phyloP scores from a whole-genome alignment of 2,329 filamentous ascomycete species.

The Beauveria sp. region DNA sequence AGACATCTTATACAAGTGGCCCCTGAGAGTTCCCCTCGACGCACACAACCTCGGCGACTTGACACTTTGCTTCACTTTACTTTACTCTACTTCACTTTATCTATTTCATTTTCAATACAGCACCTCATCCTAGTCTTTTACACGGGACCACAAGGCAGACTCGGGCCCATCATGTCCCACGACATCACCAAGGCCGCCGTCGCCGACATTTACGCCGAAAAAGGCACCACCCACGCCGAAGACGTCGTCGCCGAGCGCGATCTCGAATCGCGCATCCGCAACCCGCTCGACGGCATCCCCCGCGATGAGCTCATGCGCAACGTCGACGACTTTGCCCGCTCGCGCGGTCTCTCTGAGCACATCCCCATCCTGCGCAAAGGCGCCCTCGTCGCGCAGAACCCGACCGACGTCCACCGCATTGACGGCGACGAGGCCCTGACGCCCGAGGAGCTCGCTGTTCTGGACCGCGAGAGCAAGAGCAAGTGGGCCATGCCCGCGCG shows the following conservation, averaged over 20 bases:
- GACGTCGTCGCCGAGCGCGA: not conserved
- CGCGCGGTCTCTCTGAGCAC: slow-evolving; percentile 52
- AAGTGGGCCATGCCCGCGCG: slow-evolving; percentile 58
- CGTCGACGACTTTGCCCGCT: slow-evolving; percentile 53
- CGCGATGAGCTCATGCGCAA: slow-evolving; percentile 42
- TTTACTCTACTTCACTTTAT: no score
- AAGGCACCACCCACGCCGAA: slow-evolving; percentile 5
- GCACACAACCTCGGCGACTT: not conserved
- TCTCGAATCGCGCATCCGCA: slow-evolving; percentile 4
- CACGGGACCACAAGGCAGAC: not conserved
- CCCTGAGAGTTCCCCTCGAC: not conserved
- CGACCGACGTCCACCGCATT: slow-evolving; percentile 52
- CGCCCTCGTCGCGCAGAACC: slow-evolving; percentile 67
- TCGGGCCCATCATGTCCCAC: slow-evolving; percentile 2
- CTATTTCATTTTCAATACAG: no score
- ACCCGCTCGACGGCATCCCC: slow-evolving; percentile 46
- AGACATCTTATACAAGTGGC: not conserved
- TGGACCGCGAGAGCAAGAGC: slow-evolving; percentile 57
- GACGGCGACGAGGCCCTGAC: slow-evolving; percentile 45
- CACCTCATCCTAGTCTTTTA: no score
- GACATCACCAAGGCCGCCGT: slow-evolving; percentile 3
- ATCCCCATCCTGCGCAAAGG: slow-evolving; percentile 55
- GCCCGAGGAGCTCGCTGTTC: slow-evolving; percentile 49
- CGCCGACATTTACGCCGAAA: slow-evolving; percentile 3
- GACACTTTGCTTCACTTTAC: no score